Base-by-base conservation (phyloP, 495 filamentous ascomycete genomes). In the Lophium mytilinum region DNA sequence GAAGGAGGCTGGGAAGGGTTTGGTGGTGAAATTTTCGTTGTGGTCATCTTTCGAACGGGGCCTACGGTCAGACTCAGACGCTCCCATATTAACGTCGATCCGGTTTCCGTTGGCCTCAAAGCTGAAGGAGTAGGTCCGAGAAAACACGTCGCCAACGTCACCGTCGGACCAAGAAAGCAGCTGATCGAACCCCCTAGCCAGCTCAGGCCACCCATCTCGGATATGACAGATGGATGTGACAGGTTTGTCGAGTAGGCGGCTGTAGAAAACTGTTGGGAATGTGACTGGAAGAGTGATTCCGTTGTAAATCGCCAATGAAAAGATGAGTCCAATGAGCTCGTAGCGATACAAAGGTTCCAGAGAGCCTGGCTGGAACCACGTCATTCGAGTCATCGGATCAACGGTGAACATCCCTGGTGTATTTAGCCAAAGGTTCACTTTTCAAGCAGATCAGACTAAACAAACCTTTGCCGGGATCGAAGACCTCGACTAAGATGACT, bases 281-380 rank as follows among this genome's bases (percentile, higher is more conserved):
- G 83, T 94, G 53, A 96, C 75, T 1, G 92, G 92, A 1, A 98
- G 75, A 0, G 89, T 95, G 17, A 96, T 76, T 1, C 91, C 91
- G 60, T 97, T 98, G 72, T 95, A 96, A 17, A 96, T 78, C n/a
- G 93, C 93, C 3, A 98, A 74, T 0, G 86, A 91, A 56, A 95
- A 78, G 43, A 96, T 69, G n/a, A 95, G 68, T 3, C 93, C 93
- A 35, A 96, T 72, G 2, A 96, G 78, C 69, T 98, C 91, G 66
- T 87, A 96, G 61, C 91, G 92, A 78, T 92, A 91, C 5, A 88
- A 72, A 1, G 87, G 85, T 63, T 93, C 90, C 37, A 85, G 68
- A 1, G 89, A 87, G 10, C 82, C 82, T 0, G 92, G 87, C 15
- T 85, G 82, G 64, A 97, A 93, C 89, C 92, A 98, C 18, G 84